phyloP scores from a whole-genome alignment of 257 asterid species.

The Cruciata laevipes region DNA sequence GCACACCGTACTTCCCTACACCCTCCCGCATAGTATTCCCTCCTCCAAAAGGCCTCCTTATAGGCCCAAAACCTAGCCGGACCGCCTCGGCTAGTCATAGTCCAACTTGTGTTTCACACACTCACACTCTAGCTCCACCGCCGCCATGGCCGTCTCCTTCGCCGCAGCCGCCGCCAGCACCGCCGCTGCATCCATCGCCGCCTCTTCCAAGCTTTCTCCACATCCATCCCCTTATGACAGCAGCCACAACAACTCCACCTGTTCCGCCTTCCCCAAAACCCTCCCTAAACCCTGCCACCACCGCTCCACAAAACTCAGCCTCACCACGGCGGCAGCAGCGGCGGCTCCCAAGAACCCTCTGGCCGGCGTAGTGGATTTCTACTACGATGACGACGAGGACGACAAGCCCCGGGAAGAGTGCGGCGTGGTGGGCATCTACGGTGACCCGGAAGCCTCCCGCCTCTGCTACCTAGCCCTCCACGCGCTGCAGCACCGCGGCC shows the following conservation, averaged over 20 bases:
- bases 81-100: conserved; percentile 34
- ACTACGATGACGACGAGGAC: conserved; percentile 31
- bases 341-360: conserved; percentile 43
- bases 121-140: background rate
- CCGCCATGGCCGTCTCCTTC: conserved; percentile 21
- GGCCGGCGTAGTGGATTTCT: conserved; percentile 21
- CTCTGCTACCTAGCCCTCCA: conserved; percentile 76
- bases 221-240: conserved; percentile 16
- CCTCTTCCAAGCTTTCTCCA: conserved; percentile 17
- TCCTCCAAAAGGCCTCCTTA: background rate
- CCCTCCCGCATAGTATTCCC: background rate
- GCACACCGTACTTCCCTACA: background rate
- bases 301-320: background rate
- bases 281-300: conserved; percentile 23
- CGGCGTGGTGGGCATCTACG: conserved; percentile 88
- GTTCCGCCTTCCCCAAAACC: conserved; percentile 23
- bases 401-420: conserved; percentile 90
- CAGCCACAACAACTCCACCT: background rate
- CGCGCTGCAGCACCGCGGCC: conserved; percentile 95
- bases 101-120: conserved; percentile 15
- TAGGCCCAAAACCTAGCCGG: conserved; percentile 37
- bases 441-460: conserved; percentile 89
- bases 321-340: background rate
- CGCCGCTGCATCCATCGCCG: conserved; percentile 15
- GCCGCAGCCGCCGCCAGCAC: conserved; percentile 9